A percentile compares a stretch with the other conserved stretches of the same genome.
Evolutionary conservation across 345 rosid species (phyloP).

Genomic region (Brassica carinata): DNA sequence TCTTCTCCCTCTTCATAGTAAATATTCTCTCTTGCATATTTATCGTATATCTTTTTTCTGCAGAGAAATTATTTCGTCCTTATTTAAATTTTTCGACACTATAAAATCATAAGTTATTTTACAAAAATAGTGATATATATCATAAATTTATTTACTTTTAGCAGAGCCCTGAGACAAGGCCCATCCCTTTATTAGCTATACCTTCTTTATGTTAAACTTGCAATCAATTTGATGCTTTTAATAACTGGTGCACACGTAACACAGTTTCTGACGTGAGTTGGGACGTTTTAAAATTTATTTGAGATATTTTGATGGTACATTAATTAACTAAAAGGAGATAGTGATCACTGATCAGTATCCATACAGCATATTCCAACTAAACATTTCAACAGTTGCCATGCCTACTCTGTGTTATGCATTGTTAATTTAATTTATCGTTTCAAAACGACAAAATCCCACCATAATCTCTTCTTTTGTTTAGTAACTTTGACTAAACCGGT

Average conservation of each 20-base stretch:
- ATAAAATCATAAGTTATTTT: too few relatives aligned
- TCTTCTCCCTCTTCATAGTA: too few relatives aligned
- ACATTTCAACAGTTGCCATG: conserved; percentile 11
- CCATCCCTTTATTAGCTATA: neutral
- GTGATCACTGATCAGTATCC: conserved; percentile 12
- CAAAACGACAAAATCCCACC: neutral
- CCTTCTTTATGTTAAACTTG: neutral
- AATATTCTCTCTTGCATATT: too few relatives aligned
- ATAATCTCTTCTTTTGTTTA: neutral
- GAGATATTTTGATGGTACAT: neutral
- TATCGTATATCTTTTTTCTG: too few relatives aligned
- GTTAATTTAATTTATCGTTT: neutral
- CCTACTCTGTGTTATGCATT: neutral
- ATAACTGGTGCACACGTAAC: neutral
- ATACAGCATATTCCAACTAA: conserved; percentile 20
- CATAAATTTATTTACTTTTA: too few relatives aligned
- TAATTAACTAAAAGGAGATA: neutral
- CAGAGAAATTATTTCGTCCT: too few relatives aligned
- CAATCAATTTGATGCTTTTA: neutral
- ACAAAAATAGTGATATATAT: too few relatives aligned
- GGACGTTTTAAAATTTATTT: conserved; percentile 1
- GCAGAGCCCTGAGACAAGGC: neutral
- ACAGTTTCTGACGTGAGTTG: neutral
- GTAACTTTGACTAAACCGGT: neutral
- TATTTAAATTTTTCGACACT: too few relatives aligned